A percentile compares a stretch with the other conserved stretches of the same genome.
Evolutionary conservation across 2,329 filamentous ascomycete species (phyloP).

Genomic region (Botrytis aclada): DNA sequence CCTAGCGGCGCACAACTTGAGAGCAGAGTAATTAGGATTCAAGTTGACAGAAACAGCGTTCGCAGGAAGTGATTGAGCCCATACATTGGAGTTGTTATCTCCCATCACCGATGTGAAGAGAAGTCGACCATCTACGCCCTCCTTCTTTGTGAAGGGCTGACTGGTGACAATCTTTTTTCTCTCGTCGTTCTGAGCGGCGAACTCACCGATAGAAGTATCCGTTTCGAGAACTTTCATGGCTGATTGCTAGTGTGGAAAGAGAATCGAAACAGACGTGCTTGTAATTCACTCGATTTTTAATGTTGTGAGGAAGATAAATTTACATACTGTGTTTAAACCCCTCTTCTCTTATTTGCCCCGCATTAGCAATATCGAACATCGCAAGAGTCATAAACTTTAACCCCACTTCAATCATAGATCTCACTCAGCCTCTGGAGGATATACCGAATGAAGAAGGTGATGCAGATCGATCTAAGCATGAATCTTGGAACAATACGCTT

Average conservation of each 20-base stretch:
- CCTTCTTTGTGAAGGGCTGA: background rate
- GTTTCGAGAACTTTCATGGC: background rate
- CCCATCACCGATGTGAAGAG: background rate
- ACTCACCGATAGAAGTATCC: background rate
- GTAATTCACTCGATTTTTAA: background rate
- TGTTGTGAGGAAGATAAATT: background rate
- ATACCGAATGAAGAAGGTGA: background rate
- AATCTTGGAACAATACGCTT: background rate
- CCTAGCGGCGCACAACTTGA: background rate
- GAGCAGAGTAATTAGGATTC: background rate
- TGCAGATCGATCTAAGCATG: background rate
- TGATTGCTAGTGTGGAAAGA: too few relatives aligned
- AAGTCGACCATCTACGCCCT: background rate
- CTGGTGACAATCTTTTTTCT: background rate
- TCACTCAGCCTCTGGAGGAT: background rate
- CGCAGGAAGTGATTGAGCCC: fast-evolving
- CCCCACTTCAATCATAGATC: background rate
- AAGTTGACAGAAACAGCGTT: background rate
- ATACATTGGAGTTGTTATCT: background rate
- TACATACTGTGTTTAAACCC: background rate
- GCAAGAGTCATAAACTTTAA: background rate
- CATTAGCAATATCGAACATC: background rate
- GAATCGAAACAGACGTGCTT: background rate
- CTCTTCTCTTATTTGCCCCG: background rate
- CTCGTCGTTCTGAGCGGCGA: background rate